Evolutionary conservation across 495 filamentous ascomycete genomes (phyloP), one percentile per base, ranked within the genome.

Genomic region (Massariosphaeria phaeospora): DNA sequence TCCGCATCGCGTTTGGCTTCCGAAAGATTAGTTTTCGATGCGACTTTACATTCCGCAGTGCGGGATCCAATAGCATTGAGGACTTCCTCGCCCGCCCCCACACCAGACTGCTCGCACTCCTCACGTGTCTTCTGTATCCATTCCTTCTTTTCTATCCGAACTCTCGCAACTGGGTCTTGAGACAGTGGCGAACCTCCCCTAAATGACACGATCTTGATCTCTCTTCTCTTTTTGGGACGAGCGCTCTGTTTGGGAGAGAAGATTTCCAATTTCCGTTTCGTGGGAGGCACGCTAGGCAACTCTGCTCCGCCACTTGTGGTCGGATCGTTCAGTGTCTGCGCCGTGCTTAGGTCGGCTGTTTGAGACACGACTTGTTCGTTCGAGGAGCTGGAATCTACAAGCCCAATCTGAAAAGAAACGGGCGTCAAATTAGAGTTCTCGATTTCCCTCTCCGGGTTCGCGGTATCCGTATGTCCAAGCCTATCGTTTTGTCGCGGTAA

Each of bases 131-230:
- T 29, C 18, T 40, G 21, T 3, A 40, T 4, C 24, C 12, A 29
- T 33, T 48, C 24, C n/a, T 21, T 33, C 15, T 42, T 43, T 1
- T 41, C 12, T 29, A 17, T 15, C 21, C 34, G 1, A 25, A 18
- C 7, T 2, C 10, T 2, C 24, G 6, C 6, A 1, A 20, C 4
- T 4, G n/a, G 21, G 26, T 34, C 24, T 50, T 39, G 13, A 12
- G 31, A 29, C 25, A 25, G 15, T 0, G 43, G 33, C 3, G 43
- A 47, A 13, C 6, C 3, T 29, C 17, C 20, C 4, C 31, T 30
- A 23, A 57, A 52, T 5, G 11, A n/a, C 9, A 49, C 20, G 5
- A 54, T 21, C 23, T 59, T 59, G 2, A 59, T 13, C 38, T 43
- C 48, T 15, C 56, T 24, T 35, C 38, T 47, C 35, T 59, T 59